Percentiles rank a stretch among this genome's conserved stretches.
Conservation (phyloP, 2,329 filamentous ascomycete genomes). For the Lachnellula subtilissima region DNA sequence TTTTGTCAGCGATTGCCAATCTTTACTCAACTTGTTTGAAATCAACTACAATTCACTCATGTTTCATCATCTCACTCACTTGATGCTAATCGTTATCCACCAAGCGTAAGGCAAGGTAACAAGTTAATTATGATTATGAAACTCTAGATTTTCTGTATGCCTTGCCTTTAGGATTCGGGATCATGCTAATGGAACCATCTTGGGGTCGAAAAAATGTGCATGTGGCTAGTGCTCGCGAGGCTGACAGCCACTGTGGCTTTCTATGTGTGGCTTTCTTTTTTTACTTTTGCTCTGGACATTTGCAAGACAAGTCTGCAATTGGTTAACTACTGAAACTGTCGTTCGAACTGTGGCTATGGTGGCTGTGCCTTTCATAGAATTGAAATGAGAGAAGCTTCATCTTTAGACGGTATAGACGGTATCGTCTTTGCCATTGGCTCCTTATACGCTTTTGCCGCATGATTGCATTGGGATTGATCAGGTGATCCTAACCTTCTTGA, state of each 20-base stretch:
- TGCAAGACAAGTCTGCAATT: no score
- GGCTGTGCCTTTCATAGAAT: background rate
- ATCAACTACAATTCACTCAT: no score
- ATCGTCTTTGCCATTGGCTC: background rate
- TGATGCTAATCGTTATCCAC: background rate
- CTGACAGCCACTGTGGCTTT: background rate
- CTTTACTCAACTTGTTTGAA: background rate
- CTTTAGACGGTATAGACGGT: background rate
- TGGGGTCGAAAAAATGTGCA: background rate
- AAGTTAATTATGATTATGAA: background rate
- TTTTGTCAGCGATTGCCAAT: constrained; percentile 1
- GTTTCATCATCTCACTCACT: no score
- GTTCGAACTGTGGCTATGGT: background rate
- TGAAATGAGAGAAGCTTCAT: background rate
- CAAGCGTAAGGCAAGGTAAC: no score
- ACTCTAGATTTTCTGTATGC: background rate
- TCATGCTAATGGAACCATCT: background rate
- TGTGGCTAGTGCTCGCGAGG: background rate
- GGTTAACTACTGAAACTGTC: no score
- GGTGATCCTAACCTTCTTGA: background rate
- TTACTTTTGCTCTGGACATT: no score
- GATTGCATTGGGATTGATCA: no score
- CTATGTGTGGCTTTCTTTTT: background rate
- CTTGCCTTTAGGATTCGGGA: background rate
- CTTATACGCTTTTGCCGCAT: background rate